Percentiles rank a stretch among this genome's conserved stretches.
These are phyloP conservation scores for Arachnomyces sp. DNA, from an alignment of 2,329 filamentous ascomycete species.

Conservation along the genomic window DNA sequence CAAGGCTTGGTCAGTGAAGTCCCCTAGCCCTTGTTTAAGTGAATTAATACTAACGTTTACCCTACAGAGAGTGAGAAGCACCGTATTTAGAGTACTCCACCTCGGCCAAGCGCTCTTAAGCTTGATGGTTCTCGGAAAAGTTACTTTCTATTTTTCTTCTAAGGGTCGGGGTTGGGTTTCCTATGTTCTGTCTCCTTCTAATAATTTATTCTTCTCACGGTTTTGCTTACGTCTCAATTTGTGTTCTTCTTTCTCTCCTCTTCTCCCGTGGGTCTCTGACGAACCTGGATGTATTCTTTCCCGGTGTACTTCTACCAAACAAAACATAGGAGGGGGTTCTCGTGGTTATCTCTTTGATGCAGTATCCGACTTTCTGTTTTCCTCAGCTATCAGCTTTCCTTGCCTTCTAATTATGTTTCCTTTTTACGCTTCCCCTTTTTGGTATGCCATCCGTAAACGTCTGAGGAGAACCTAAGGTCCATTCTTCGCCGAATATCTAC, in stretches of 20 bases:
- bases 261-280: neutral
- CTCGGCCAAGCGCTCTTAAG: constrained; percentile 2
- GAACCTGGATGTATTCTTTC: neutral
- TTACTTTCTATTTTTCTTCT: constrained; percentile 14
- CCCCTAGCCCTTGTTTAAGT: neutral
- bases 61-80: constrained; percentile 65
- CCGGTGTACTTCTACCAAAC: constrained; percentile 5
- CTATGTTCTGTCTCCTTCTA: constrained; percentile 10
- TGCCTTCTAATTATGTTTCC: neutral
- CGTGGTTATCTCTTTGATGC: neutral
- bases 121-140: constrained; percentile 5
- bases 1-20: constrained; percentile 67
- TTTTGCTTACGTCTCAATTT: constrained; percentile 2
- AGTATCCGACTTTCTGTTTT: neutral
- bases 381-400: neutral
- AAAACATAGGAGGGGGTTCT: constrained; percentile 1
- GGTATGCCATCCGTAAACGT: neutral
- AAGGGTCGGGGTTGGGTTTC: constrained; percentile 10
- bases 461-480: no score
- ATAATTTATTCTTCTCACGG: constrained; percentile 11
- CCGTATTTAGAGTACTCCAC: constrained; percentile 44
- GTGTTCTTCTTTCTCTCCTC: neutral
- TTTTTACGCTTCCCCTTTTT: neutral
- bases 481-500: no score
- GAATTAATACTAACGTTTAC: constrained; percentile 8